phyloP scores from a whole-genome alignment of 2,329 filamentous ascomycete genomes.

The Chaetomium globosum region DNA sequence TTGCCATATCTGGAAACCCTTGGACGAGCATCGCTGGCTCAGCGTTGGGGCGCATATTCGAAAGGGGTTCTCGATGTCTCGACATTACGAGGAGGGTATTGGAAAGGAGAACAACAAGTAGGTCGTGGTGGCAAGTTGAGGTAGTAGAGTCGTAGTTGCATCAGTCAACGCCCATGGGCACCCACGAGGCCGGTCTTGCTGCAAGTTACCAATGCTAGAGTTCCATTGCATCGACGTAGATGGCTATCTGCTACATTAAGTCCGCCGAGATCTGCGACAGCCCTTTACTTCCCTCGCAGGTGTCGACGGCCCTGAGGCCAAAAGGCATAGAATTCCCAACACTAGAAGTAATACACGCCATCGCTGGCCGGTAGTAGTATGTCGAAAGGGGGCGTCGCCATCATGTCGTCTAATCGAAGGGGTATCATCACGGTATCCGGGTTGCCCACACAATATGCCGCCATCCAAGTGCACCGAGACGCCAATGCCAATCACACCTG shows the following conservation, averaged over 20 bases:
- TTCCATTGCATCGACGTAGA: neutral
- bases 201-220: neutral
- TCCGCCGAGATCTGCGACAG: neutral
- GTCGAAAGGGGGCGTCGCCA: neutral
- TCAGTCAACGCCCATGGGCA: neutral
- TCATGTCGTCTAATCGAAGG: neutral
- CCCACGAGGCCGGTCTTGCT: neutral
- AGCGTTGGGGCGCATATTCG: no score
- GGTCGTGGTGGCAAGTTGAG: no score
- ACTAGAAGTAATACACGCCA: neutral
- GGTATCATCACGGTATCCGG: conserved; percentile 21
- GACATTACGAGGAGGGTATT: neutral
- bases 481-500: conserved; percentile 22
- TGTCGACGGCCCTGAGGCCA: neutral
- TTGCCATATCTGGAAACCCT: neutral
- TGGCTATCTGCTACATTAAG: neutral
- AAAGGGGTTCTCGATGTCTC: no score
- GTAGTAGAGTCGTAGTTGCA: neutral
- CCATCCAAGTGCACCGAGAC: conserved; percentile 23
- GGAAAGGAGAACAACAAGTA: no score
- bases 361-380: neutral
- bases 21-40: no score
- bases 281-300: neutral
- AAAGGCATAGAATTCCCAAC: neutral
- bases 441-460: conserved; percentile 14